phyloP scores from a whole-genome alignment of 2,329 filamentous ascomycete genomes.

The Alternaria ventricosa region DNA sequence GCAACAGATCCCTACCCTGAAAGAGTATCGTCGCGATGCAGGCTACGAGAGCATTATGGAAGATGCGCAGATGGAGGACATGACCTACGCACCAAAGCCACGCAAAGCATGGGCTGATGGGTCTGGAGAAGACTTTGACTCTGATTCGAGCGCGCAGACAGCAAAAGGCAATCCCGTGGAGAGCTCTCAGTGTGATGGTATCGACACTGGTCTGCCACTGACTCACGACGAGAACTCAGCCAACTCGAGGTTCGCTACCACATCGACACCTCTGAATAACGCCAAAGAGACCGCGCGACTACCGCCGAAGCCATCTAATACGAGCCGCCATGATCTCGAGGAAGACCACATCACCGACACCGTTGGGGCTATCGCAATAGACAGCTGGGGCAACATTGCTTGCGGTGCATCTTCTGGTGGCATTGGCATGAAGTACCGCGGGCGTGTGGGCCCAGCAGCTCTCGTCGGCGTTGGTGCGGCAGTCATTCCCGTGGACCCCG shows the following conservation, averaged over 20 bases:
- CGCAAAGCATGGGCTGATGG: slow-evolving; percentile 47
- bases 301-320: slow-evolving; percentile 3
- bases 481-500: slow-evolving; percentile 77
- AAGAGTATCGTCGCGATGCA: slow-evolving; percentile 20
- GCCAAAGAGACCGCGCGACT: slow-evolving; percentile 20
- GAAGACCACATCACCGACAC: slow-evolving; percentile 84
- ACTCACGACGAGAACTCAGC: not conserved
- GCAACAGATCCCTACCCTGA: slow-evolving; percentile 47
- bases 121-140: slow-evolving; percentile 45
- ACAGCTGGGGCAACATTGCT: slow-evolving; percentile 83
- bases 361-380: slow-evolving; percentile 93
- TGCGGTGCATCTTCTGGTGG: slow-evolving; percentile 95
- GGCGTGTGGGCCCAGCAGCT: slow-evolving; percentile 89
- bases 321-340: slow-evolving; percentile 7
- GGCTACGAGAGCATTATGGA: slow-evolving; percentile 17
- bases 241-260: not conserved
- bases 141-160: slow-evolving; percentile 29
- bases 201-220: slow-evolving; percentile 10
- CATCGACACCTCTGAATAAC: slow-evolving; percentile 19
- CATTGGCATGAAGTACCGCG: slow-evolving; percentile 97
- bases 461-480: slow-evolving; percentile 90
- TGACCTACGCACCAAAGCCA: slow-evolving; percentile 13
- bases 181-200: slow-evolving; percentile 11
- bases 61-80: slow-evolving; percentile 35
- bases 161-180: slow-evolving; percentile 25